Evolutionary conservation across 257 asterid genomes (phyloP), one percentile per base, ranked within the genome.

Genomic region (Solanum sitiens): DNA sequence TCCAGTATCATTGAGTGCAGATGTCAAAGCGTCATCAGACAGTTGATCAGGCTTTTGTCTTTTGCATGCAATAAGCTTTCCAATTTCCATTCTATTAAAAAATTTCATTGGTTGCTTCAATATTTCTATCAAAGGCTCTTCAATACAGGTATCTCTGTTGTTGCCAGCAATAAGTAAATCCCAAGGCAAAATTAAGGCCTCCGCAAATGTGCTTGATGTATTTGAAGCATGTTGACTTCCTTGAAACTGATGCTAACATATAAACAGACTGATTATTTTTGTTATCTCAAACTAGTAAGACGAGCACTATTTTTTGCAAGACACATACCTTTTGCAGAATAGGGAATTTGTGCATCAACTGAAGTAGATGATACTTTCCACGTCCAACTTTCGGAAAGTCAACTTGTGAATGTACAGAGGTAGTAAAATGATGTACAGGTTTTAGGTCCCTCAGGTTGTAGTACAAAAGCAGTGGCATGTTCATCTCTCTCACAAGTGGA

Each of bases 151-250:
- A 91, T 91, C 92, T 86, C 83, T 89, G 87, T 71, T 74, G 87
- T 92, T 92, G 91, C 92, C 93, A 83, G 92, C 25, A 80, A 97
- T 88, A 89, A 90, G 88, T 91, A 97, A 92, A 90, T 95, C 93
- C 98, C 98, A 97, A 35, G 99, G 98, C 87, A 97, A 90, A 89
- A 95, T 87, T 56, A 91, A 70, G 89, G 95, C 98, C 95, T 96
- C 93, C 42, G 95, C 98, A 92, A 94, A 93, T 89, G 89, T 86
- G 90, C 90, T 89, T 68, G 93, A 89, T 87, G 89, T 84, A 88
- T 91, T 94, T 87, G 93, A 89, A 87, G 82, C 71, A 30, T 53
- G 90, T 89, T 86, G 91, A 91, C 90, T 89, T 88, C 94, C 93
- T 77, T 89, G 90, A 87, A 90, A 92, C 97, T 96, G 91, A 90